Evolutionary conservation across 495 filamentous ascomycete genomes (phyloP).

Genomic region (Penicillium paradoxum): DNA sequence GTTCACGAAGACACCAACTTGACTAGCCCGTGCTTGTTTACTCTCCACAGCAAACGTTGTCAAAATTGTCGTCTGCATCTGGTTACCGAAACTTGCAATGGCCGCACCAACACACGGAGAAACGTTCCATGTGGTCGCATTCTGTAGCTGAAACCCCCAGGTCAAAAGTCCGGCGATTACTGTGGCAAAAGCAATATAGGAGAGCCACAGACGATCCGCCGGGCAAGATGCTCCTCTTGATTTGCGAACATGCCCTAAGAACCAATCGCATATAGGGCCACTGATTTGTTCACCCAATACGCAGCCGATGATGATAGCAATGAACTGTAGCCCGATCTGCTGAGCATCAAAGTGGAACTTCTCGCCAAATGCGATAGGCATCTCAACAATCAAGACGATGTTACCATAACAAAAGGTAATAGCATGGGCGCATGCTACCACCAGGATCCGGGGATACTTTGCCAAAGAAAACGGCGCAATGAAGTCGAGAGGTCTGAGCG

Average conservation of each 20-base stretch:
- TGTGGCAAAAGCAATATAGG: constrained; percentile 27
- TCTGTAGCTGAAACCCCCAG: constrained; percentile 28
- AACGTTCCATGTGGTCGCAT: constrained; percentile 28
- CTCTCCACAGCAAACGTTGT: constrained; percentile 31
- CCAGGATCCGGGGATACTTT: constrained; percentile 12
- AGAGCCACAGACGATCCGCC: constrained; percentile 32
- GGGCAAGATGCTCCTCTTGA: constrained; percentile 12
- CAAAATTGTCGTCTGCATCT: constrained; percentile 31
- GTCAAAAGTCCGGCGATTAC: constrained; percentile 24
- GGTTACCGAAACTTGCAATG: constrained; percentile 33
- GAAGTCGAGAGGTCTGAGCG: constrained; percentile 14
- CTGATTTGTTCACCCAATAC: constrained; percentile 31
- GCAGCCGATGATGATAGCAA: constrained; percentile 1
- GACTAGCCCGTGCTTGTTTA: constrained; percentile 19
- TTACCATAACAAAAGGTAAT: constrained; percentile 32
- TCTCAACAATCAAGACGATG: constrained; percentile 30
- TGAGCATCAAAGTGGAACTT: constrained; percentile 32
- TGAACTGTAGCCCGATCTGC: constrained; percentile 33
- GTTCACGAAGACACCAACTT: constrained; percentile 33
- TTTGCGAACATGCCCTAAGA: constrained; percentile 12
- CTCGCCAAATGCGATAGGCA: constrained; percentile 27
- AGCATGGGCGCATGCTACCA: constrained; percentile 24
- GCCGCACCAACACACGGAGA: constrained; percentile 31
- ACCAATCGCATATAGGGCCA: constrained; percentile 30
- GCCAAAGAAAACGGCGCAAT: constrained; percentile 20